Evolutionary conservation across 2,329 filamentous ascomycete genomes (phyloP), one percentile per base, ranked within the genome.

Genomic region (Penicillium sp.): DNA sequence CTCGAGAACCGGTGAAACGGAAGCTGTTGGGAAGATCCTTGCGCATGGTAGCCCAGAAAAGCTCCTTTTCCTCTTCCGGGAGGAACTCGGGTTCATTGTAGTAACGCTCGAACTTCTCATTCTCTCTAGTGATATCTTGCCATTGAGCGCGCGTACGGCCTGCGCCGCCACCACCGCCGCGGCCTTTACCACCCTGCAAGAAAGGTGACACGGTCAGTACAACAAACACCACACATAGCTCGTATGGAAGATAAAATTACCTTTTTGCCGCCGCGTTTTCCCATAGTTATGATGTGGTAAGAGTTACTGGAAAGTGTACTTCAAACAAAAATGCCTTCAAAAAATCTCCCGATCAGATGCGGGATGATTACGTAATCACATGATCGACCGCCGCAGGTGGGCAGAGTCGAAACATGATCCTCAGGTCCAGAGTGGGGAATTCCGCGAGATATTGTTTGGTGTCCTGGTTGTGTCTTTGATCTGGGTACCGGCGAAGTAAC

Each of bases 1-100:
- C 87, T 77, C 91, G 94, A 41, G 89, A 96, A 33, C 93, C 93
- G 53, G 89, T 94, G 73, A 98, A 98, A 54, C 93, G 83, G 75
- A 97, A 98, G 71, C 90, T 96, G 74, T 96, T 97, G 49, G 93
- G 93, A 44, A 98, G 75, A 66, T 97, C 90, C 56, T 84, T 81
- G 63, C 83, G 81, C 67, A 97, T 75, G 0, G 86, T 81, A 33
- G 80, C 78, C 93, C 93, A 98, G 71, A 96, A 97, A 9, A 80
- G 77, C 49, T 82, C 76, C 62, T 80, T 82, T 72, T 97, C 91
- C 40, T 84, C 81, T 43, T 89, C 86, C 0, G 85, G 78, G 7
- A 97, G 74, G 52, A 89, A 80, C 6, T 87, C 77, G 28, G 90
- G 77, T 54, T 78, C 75, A 66, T 94, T 84, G 76, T 98, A 98